These are phyloP conservation scores for Myxozyma neotropica DNA, from an alignment of 805 yeast genomes.

Conservation along the genomic window DNA sequence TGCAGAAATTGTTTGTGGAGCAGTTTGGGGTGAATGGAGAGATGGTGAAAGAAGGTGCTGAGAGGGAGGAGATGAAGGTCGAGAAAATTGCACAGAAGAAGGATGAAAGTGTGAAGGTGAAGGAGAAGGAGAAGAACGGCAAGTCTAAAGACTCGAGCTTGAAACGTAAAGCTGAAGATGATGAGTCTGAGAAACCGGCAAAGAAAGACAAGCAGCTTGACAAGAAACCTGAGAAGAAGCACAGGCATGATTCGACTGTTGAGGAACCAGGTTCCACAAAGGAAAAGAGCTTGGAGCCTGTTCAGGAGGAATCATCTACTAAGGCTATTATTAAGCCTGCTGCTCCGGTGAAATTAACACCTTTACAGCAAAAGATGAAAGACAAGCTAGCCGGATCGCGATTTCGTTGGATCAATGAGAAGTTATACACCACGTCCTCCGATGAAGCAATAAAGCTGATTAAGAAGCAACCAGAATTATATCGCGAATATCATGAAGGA, in stretches of 20 bases:
- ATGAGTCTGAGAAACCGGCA: not conserved
- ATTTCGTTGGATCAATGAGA: slow-evolving; percentile 98
- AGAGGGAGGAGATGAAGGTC: slow-evolving; percentile 25
- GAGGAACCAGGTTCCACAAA: not conserved
- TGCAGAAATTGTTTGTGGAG: slow-evolving; percentile 26
- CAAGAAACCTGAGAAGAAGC: not conserved
- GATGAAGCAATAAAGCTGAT: slow-evolving; percentile 73
- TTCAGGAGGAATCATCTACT: not conserved
- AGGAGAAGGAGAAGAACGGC: not conserved
- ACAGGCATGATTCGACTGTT: not conserved
- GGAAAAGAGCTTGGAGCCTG: not conserved
- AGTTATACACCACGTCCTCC: slow-evolving; percentile 84
- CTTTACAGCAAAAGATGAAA: slow-evolving; percentile 93
- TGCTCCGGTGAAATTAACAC: slow-evolving; percentile 58
- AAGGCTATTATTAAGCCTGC: not conserved
- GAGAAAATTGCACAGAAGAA: not conserved
- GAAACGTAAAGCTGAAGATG: slow-evolving; percentile 1
- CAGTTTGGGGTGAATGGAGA: slow-evolving; percentile 8
- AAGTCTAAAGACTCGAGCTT: not conserved
- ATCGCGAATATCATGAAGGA: slow-evolving; percentile 94
- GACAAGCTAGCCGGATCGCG: slow-evolving; percentile 92
- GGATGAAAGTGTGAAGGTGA: not conserved
- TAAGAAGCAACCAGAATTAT: slow-evolving; percentile 78
- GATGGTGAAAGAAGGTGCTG: not conserved
- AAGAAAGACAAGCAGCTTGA: not conserved